phyloP scores from a whole-genome alignment of 306 rosid species.

The Lathyrus aphaca region DNA sequence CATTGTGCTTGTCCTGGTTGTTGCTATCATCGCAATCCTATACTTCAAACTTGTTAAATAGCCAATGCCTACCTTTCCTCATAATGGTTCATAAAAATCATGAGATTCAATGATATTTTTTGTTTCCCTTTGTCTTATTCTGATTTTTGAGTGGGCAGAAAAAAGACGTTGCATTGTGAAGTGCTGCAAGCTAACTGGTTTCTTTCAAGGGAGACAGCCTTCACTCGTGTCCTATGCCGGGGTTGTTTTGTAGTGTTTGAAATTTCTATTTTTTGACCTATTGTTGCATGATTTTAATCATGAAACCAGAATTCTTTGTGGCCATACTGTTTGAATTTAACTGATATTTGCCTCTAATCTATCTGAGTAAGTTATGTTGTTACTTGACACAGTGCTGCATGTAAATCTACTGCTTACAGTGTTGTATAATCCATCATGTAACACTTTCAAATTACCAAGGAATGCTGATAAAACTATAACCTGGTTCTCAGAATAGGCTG shows the following conservation, averaged over 20 bases:
- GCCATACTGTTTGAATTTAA: slow-evolving; percentile 32
- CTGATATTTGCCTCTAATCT: slow-evolving; percentile 27
- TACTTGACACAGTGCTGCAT: neutral
- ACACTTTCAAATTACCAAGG: too few species aligned
- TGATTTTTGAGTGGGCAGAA: slow-evolving; percentile 55
- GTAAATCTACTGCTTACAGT: neutral
- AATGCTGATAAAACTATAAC: too few species aligned
- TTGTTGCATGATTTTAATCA: slow-evolving; percentile 24
- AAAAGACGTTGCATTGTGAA: slow-evolving; percentile 44
- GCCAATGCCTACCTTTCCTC: slow-evolving; percentile 13
- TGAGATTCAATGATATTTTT: slow-evolving; percentile 28
- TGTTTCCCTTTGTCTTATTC: slow-evolving; percentile 23
- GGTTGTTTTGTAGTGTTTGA: slow-evolving; percentile 33
- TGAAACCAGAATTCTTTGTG: slow-evolving; percentile 26
- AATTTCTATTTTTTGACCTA: slow-evolving; percentile 27
- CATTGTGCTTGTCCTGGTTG: slow-evolving; percentile 61
- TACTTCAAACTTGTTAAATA: slow-evolving; percentile 82
- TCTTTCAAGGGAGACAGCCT: slow-evolving; percentile 31
- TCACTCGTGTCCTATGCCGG: slow-evolving; percentile 30
- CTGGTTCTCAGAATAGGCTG: too few species aligned
- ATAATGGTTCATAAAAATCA: slow-evolving; percentile 43
- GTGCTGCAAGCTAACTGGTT: slow-evolving; percentile 40
- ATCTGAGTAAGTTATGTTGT: neutral
- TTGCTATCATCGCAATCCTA: slow-evolving; percentile 67
- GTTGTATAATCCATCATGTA: too few species aligned